These are phyloP conservation scores for Candida ortonii DNA, from an alignment of 805 yeast species.

Conservation along the genomic window DNA sequence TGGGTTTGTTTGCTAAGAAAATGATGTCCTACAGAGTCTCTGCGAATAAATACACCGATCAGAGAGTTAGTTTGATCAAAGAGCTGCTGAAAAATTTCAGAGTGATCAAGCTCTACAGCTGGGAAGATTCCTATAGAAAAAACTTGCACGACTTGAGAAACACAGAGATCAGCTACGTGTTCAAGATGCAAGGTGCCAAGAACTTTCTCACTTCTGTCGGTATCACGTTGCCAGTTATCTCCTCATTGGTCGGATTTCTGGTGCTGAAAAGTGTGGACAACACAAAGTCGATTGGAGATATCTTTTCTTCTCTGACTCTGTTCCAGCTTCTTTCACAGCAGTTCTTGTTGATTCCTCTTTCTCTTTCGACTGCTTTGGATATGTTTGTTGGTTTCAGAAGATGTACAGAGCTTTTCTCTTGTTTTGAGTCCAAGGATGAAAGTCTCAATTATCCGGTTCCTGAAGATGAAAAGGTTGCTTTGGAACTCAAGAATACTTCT, in stretches of 20 bases:
- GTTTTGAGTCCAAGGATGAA: slow-evolving; percentile 37
- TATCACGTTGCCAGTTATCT: slow-evolving; percentile 56
- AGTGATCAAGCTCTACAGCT: slow-evolving; percentile 80
- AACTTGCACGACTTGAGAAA: slow-evolving; percentile 54
- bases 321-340: slow-evolving; percentile 61
- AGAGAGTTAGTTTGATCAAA: slow-evolving; percentile 70
- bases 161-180: slow-evolving; percentile 58
- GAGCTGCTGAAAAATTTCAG: slow-evolving; percentile 78
- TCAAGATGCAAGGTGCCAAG: slow-evolving; percentile 61
- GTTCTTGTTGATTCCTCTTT: slow-evolving; percentile 66
- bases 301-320: slow-evolving; percentile 67
- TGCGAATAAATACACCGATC: slow-evolving; percentile 67
- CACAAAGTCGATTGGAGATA: slow-evolving; percentile 50
- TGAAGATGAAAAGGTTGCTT: slow-evolving; percentile 35
- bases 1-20: slow-evolving; percentile 45
- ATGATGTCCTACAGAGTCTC: slow-evolving; percentile 53
- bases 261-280: slow-evolving; percentile 37
- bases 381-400: slow-evolving; percentile 59
- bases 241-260: slow-evolving; percentile 61
- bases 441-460: slow-evolving; percentile 22
- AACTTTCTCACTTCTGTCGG: slow-evolving; percentile 57
- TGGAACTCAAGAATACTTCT: slow-evolving; percentile 51
- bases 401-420: slow-evolving; percentile 49
- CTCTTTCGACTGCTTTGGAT: slow-evolving; percentile 64
- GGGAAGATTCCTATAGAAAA: slow-evolving; percentile 78